Percentiles rank a stretch among this genome's conserved stretches.
Evolutionary conservation across 192 early-diverging fungal genomes (phyloP).

Genomic region (Dissophora globulifera): DNA sequence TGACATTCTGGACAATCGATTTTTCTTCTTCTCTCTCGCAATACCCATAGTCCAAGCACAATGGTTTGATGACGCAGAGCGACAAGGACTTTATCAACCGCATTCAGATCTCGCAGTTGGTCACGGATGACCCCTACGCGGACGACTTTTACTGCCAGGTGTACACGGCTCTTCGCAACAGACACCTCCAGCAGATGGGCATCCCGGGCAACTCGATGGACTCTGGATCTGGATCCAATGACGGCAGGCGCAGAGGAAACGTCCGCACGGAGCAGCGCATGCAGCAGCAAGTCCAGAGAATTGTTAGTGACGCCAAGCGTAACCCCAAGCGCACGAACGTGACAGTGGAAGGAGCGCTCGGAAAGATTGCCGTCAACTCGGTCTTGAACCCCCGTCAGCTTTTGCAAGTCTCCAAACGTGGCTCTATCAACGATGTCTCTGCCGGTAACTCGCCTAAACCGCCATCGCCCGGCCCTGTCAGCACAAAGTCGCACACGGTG

Average conservation of each 20-base stretch:
- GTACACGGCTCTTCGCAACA: conserved; percentile 77
- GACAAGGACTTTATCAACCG: conserved; percentile 96
- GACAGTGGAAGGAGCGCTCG: conserved; percentile 92
- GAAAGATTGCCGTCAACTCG: conserved; percentile 92
- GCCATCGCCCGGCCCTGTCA: conserved; percentile 54
- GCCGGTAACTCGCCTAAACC: conserved; percentile 42
- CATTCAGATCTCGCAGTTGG: conserved; percentile 95
- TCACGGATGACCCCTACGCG: conserved; percentile 89
- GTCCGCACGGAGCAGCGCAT: conserved; percentile 67
- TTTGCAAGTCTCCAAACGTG: conserved; percentile 72
- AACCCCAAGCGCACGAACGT: conserved; percentile 89
- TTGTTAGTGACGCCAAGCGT: conserved; percentile 92
- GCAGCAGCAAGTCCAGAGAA: conserved; percentile 96
- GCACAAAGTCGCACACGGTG: conserved; percentile 65
- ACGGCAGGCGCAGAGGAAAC: conserved; percentile 45
- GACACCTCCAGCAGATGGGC: conserved; percentile 56
- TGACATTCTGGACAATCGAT: no score
- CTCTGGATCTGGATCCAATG: conserved; percentile 8
- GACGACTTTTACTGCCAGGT: conserved; percentile 99
- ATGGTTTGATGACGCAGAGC: conserved; percentile 90
- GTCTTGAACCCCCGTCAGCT: conserved; percentile 90
- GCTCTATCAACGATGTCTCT: conserved; percentile 21
- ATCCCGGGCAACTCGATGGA: conserved; percentile 37
- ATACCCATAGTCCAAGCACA: conserved; percentile 81
- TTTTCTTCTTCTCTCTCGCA: neutral